A percentile compares a stretch with the other conserved stretches of the same genome.
Conservation (phyloP, 345 rosid species). For the Citrus maxima region DNA sequence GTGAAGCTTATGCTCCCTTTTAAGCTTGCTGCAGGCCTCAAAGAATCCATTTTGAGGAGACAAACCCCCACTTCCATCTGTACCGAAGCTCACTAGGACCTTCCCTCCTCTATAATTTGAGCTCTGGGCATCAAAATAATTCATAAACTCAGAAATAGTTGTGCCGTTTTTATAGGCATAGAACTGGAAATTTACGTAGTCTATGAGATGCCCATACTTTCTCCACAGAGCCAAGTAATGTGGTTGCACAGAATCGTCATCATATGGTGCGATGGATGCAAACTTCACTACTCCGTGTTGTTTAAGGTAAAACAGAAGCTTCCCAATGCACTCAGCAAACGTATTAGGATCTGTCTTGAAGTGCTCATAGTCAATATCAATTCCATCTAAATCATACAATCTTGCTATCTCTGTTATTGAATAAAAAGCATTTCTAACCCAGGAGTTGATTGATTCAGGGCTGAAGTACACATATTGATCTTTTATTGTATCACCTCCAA, state of each 20-base stretch:
- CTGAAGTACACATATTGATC: constrained; percentile 16
- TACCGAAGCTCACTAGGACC: constrained; percentile 44
- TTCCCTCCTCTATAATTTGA: constrained; percentile 41
- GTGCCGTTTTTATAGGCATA: constrained; percentile 47
- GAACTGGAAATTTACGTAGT: constrained; percentile 61
- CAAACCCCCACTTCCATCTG: constrained; percentile 47
- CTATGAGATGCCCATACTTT: constrained; percentile 52
- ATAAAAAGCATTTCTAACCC: constrained; percentile 46
- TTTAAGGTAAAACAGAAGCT: constrained; percentile 36
- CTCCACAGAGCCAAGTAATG: constrained; percentile 53
- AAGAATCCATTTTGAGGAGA: constrained; percentile 45
- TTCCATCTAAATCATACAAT: constrained; percentile 43
- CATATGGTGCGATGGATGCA: constrained; percentile 60
- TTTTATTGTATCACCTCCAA: constrained; percentile 45
- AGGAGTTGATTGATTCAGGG: constrained; percentile 38
- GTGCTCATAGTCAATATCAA: constrained; percentile 57
- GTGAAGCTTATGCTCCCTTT: constrained; percentile 32
- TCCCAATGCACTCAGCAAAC: constrained; percentile 56
- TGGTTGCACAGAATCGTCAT: constrained; percentile 32
- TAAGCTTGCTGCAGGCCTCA: constrained; percentile 34
- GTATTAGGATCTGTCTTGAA: constrained; percentile 46
- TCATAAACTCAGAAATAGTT: constrained; percentile 36
- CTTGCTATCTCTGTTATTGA: constrained; percentile 36
- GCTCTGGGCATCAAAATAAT: constrained; percentile 33
- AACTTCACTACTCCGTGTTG: constrained; percentile 29